Base-by-base conservation (phyloP, 495 filamentous ascomycete species). In the Viridothelium virens region DNA sequence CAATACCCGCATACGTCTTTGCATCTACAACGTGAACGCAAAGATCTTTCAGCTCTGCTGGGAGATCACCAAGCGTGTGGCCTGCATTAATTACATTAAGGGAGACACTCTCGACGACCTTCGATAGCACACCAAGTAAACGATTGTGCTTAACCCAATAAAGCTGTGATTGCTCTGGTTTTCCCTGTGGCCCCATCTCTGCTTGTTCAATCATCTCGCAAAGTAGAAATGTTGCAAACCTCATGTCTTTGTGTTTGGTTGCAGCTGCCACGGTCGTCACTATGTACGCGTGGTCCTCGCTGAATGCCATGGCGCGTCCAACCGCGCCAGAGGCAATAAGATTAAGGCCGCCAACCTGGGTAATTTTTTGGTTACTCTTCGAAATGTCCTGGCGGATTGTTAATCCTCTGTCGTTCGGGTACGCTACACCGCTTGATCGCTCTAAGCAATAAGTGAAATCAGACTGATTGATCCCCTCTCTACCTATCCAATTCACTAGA, bases 241-340 rank as follows among this genome's bases (percentile, higher is more conserved):
- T 5, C n/a, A 14, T 53, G 12, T 18, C n/a, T 53, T 53, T 11
- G 16, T 14, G 25, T 18, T 53, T 53, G 10, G 48, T 53, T 18
- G 48, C 48, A 18, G 48, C 16, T 53, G 48, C 48, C 48, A 53
- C 48, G 25, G 48, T 53, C 48, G 48, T 14, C 5, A 53, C 48
- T 18, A 53, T 14, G 10, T 18, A 53, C 12, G 48, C 48, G 25
- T 53, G 48, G 5, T 53, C 48, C 16, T 53, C 10, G 16, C 48
- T 53, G 25, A 53, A 53, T 18, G 48, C 48, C 48, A 53, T 14
- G 12, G 12, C 14, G 5, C 48, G 7, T 14, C 48, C 48, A 18
- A 53, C 25, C 5, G 48, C n/a, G 25, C 9, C 48, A 12, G 48
- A 5, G 12, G 16, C 25, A 14, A 18, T 14, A 16, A 53, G 16